Evolutionary conservation across 768 basidiomycete species (phyloP), one percentile per base, ranked within the genome.

Genomic region (Nidularia sp.): DNA sequence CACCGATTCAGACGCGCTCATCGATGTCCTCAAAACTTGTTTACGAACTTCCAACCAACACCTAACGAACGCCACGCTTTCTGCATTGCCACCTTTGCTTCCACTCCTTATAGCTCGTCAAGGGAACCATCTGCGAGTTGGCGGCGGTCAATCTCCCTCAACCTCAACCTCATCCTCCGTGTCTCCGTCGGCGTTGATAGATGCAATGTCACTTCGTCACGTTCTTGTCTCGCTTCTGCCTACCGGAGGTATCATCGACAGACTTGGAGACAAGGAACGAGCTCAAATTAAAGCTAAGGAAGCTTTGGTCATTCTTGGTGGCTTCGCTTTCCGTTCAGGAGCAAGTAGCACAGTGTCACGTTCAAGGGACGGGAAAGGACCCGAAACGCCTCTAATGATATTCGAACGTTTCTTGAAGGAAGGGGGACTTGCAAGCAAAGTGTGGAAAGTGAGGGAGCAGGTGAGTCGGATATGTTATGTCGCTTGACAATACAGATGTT

Each of bases 371-470:
- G 75, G 76, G 35, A 92, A 90, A 66, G 79, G 81, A 25, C 72
- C 74, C 12, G 90, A 93, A 68, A 81, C 83, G 12, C 86, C 88
- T 8, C 64, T 88, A 47, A 71, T 73, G 59, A 70, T 84, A 32
- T 89, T 91, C 57, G 92, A 94, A 65, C 75, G 82, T 44, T 77
- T 79, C 57, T 50, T 95, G 55, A 81, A 78, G 58, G 93, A 95
- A 58, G 72, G 63, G 5, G 93, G 88, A 2, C 66, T 95, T 36
- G 71, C 70, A 42, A 92, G 89, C 69, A 95, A 94, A 72, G 86
- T 87, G 6, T 87, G 87, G 83, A 86, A 87, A 67, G 85, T 91
- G 35, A 77, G 88, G 50, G 93, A 96, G 67, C 93, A 93, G 79
- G 91, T 88, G 63, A 59, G 83, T 68, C 9, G n/a, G 18, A 42